Conservation (phyloP, 73 alveolate species). For the Tetrahymena malaccensis region DNA sequence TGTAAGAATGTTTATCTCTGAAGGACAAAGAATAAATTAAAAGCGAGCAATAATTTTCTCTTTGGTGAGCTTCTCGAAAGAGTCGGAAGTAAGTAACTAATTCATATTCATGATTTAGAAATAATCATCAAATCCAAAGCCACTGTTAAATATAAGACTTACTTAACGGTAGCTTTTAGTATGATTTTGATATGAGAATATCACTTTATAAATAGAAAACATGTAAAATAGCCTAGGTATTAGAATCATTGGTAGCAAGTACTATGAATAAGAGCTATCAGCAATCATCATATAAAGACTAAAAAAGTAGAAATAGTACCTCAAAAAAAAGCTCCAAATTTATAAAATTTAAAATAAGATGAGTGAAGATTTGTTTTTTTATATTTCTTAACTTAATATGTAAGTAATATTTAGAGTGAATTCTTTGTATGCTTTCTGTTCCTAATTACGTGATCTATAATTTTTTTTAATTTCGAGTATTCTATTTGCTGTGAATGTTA, state of each 20-base stretch:
- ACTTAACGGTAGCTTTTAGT: not conserved
- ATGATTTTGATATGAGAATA: not conserved
- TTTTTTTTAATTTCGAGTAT: not conserved
- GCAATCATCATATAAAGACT: not conserved
- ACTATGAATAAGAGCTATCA: not conserved
- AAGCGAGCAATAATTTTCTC: not conserved
- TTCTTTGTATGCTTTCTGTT: not conserved
- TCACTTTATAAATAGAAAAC: not conserved
- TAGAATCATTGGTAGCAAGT: not conserved
- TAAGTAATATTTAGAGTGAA: not conserved
- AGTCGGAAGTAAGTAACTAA: not conserved
- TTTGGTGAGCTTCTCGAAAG: not conserved
- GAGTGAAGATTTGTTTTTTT: not conserved
- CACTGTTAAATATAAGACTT: not conserved
- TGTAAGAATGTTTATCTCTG: not conserved
- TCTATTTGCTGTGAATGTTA: not conserved
- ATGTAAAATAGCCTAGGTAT: not conserved
- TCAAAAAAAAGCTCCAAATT: not conserved
- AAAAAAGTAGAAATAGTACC: not conserved
- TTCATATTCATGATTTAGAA: not conserved
- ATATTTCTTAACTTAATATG: not conserved
- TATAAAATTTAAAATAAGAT: not conserved
- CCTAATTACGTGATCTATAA: not conserved
- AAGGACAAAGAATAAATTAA: not conserved
- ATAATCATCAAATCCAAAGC: not conserved